Evolutionary conservation across 305 asterid species (phyloP).

Genomic region (Euphrasia arctica): DNA sequence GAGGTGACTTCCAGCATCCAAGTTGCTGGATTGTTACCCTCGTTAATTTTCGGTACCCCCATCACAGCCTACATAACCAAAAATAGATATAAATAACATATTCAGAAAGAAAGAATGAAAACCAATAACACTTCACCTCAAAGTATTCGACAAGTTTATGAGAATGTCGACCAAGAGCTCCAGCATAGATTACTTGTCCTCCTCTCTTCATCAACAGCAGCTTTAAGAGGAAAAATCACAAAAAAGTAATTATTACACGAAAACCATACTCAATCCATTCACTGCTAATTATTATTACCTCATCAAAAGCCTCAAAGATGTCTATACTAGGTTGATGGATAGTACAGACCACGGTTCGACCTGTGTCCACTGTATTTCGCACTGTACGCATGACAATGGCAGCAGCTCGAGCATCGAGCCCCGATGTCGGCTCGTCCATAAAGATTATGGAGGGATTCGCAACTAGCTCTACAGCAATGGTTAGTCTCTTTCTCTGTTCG

Average conservation of each 20-base stretch:
- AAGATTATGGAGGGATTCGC: conserved; percentile 91
- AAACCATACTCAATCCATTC: not conserved
- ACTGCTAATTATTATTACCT: conserved; percentile 37
- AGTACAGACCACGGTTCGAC: conserved; percentile 87
- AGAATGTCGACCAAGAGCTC: conserved; percentile 67
- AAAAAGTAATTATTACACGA: not conserved
- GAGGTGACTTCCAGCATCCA: conserved; percentile 88
- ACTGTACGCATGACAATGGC: conserved; percentile 93
- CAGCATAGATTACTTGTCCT: conserved; percentile 75
- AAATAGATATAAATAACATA: not conserved
- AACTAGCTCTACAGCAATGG: conserved; percentile 84
- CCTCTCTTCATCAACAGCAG: conserved; percentile 85
- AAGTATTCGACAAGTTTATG: conserved; percentile 62
- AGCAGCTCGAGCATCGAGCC: conserved; percentile 95
- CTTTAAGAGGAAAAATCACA: conserved; percentile 33
- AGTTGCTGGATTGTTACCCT: conserved; percentile 87
- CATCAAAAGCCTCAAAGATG: conserved; percentile 90
- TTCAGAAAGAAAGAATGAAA: not conserved
- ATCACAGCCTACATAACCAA: conserved; percentile 41
- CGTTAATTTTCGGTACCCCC: conserved; percentile 68
- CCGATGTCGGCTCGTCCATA: conserved; percentile 94
- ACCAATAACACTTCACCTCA: conserved; percentile 43
- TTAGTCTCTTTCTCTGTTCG: conserved; percentile 83
- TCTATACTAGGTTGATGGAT: conserved; percentile 94
- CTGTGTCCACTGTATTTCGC: conserved; percentile 86